Base-by-base conservation (phyloP, 495 filamentous ascomycete genomes). In the Massariosphaeria phaeospora region DNA sequence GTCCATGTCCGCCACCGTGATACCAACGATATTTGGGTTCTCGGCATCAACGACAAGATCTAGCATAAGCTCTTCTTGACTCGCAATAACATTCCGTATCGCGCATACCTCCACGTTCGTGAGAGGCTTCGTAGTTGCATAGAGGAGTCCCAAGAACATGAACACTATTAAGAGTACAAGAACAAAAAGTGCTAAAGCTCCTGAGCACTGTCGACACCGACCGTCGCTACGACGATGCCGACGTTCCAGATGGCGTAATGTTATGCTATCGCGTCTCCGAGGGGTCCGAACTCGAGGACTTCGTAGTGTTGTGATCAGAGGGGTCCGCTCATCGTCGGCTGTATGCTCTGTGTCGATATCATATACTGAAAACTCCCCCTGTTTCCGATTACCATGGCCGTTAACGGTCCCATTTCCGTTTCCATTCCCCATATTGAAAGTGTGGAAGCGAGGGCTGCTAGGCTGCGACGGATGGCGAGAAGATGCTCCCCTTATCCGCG, bases 11-110 rank as follows among this genome's bases (percentile, higher is more conserved):
- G 85, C 82, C 44, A 98, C 80, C 8, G 84, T 84, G 23, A 98
- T 82, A 13, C 85, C 81, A 36, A 96, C 84, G 17, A 95, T 76
- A 58, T 98, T 98, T 0, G 91, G 93, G 65, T 98, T 98, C 53
- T 87, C 74, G 1, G 91, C 93, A 54, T 76, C 76, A 31, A 98
- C 86, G n/a, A 85, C 81, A 8, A 97, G 73, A 63, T 98, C 91
- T 56, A 98, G 75, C 84, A 98, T 97, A 17, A 98, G 76, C 64
- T 97, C 94, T 68, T 96, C 87, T 66, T 95, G 85, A 56, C 88
- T 95, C 5, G 90, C 90, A 26, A 97, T 78, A 15, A 98, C 89
- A 61, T 95, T 91, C 58, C 84, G 80, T 55, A 98, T 86, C 33
- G 83, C 82, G 34, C 83, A 68, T 25, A 97, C 75, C 38, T 81